Base-by-base conservation (phyloP, 768 basidiomycete genomes). In the Suillus subluteus region DNA sequence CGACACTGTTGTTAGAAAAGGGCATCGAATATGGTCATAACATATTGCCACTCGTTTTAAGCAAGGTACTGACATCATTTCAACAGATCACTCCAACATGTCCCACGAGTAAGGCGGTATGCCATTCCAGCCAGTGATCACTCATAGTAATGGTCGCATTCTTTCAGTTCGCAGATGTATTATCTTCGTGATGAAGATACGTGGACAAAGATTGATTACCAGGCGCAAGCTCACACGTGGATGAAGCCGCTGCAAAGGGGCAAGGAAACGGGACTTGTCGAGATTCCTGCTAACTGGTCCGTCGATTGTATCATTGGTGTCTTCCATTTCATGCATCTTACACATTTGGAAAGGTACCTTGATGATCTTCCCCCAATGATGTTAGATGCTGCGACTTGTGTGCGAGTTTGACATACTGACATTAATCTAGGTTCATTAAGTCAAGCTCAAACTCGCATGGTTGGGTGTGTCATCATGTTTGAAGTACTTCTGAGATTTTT, bases 301-400 rank as follows among this genome's bases (percentile, higher is more conserved):
- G 73, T 65, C 21, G 3, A 43, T 35, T 12, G 7, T 7, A 37
- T 62, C n/a, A 32, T 35, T 23, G 18, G 30, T 46, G 18, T 54
- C 44, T 21, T 30, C 6, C 43, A 50, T 2, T 6, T 40, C 4
- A 65, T 38, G 18, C 4, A 44, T 50, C 62, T 21, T 13, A 48
- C 32, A 4, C 46, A 9, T 9, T 30, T 16, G n/a, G 15, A 32
- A 48, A 86, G 86, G 85, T 88, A 89, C 75, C 80, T 91, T 21
- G 90, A 92, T 64, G 91, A 92, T 73, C 80, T 92, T 18, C 90
- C 90, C 11, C 90, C 90, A 0, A 88, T 90, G 88, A 88, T 90
- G 88, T 87, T 65, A 66, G 82, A 68, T 18, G 6, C 4, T 23
- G 4, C 11, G 13, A 30, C 35, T 21, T 40, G 8, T 9, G 38